These are phyloP conservation scores for Jamesozyma jinghongensis DNA, from an alignment of 805 yeast species.

Conservation along the genomic window DNA sequence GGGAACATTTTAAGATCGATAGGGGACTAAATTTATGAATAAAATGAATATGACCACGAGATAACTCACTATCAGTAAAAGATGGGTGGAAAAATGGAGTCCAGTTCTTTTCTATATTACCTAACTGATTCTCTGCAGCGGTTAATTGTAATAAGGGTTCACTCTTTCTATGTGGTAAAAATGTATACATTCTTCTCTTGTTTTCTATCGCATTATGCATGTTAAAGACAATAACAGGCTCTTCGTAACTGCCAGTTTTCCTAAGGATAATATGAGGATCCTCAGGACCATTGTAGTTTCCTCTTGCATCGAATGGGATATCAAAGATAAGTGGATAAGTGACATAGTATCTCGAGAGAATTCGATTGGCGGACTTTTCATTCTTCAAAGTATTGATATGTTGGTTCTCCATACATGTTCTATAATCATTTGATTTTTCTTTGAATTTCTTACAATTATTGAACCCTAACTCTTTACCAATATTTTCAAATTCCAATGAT, in stretches of 20 bases:
- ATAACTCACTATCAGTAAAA: constrained; percentile 8
- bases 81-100: constrained; percentile 9
- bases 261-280: constrained; percentile 7
- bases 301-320: constrained; percentile 1
- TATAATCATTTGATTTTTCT: constrained; percentile 9
- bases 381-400: constrained; percentile 13
- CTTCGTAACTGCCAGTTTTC: constrained; percentile 1
- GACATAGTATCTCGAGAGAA: constrained; percentile 4
- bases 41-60: constrained; percentile 14
- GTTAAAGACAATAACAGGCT: constrained; percentile 9
- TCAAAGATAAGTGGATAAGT: constrained; percentile 6
- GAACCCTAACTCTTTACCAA: constrained; percentile 2
- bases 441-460: constrained; percentile 23
- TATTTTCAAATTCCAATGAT: constrained; percentile 16
- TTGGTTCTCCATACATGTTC: constrained; percentile 15
- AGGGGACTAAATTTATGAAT: constrained; percentile 14
- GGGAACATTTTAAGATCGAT: constrained; percentile 14
- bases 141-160: constrained; percentile 1
- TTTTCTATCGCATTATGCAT: not conserved
- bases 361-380: constrained; percentile 5
- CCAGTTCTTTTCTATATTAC: constrained; percentile 8
- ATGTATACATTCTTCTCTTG: constrained; percentile 2
- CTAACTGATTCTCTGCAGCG: not conserved
- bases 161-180: constrained; percentile 7
- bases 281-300: constrained; percentile 7